Evolutionary conservation across 495 filamentous ascomycete species (phyloP).

Genomic region (Penicillium manginii): DNA sequence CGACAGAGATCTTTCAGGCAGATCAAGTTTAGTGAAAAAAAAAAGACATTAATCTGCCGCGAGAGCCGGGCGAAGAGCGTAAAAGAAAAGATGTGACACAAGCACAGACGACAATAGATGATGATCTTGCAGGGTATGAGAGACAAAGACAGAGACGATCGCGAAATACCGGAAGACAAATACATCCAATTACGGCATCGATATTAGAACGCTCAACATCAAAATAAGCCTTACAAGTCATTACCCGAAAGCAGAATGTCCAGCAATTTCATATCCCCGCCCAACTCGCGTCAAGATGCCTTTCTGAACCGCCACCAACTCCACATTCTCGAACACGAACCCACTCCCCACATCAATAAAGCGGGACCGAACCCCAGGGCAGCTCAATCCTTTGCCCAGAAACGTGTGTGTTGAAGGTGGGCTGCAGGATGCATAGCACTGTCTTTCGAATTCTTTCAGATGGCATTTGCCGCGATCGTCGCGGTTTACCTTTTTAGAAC

Average conservation of each 20-base stretch:
- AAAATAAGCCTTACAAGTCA: conserved; percentile 5
- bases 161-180: background rate
- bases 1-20: no score
- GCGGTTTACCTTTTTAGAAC: conserved; percentile 10
- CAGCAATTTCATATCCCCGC: background rate
- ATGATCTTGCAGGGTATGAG: background rate
- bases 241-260: background rate
- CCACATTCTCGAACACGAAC: conserved; percentile 16
- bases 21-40: no score
- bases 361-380: conserved; percentile 4
- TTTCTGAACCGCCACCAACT: conserved; percentile 17
- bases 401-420: background rate
- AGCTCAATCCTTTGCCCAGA: no score
- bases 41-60: background rate
- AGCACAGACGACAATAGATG: background rate
- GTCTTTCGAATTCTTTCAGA: conserved; percentile 1
- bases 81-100: background rate
- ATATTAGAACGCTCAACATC: background rate
- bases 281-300: conserved; percentile 19
- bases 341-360: conserved; percentile 15
- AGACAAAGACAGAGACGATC: background rate
- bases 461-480: conserved; percentile 11
- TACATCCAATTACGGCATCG: background rate
- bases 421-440: conserved; percentile 12
- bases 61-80: background rate